Evolutionary conservation across 2,329 filamentous ascomycete genomes (phyloP).

Genomic region (Sphaceloma murrayae): DNA sequence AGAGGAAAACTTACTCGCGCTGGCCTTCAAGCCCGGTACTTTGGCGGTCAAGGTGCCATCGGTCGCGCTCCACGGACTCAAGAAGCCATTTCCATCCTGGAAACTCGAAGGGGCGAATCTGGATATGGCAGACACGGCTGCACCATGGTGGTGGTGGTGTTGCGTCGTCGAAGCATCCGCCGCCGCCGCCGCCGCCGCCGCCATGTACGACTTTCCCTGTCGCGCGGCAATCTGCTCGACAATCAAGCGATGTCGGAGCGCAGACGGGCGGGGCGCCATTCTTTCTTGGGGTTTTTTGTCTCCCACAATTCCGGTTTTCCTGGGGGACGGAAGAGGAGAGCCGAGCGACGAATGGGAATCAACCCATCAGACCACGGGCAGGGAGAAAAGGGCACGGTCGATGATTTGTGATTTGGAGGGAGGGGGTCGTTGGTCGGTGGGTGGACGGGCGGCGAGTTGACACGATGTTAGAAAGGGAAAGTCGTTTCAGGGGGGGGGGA

Average conservation of each 20-base stretch:
- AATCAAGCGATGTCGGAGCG: constrained; percentile 17
- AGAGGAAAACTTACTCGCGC: constrained; percentile 4
- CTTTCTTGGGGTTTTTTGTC: constrained; percentile 8
- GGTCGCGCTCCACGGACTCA: constrained; percentile 2
- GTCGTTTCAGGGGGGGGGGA: no score
- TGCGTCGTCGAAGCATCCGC: not conserved
- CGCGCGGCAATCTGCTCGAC: constrained; percentile 16
- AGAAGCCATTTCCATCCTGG: constrained; percentile 10
- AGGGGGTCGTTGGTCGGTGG: no score
- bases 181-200: not conserved
- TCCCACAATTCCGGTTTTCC: no score
- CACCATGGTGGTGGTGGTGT: no score
- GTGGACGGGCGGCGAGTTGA: no score
- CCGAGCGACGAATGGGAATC: constrained; percentile 12
- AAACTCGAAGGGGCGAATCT: not conserved
- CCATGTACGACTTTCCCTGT: constrained; percentile 5
- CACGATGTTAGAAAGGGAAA: no score
- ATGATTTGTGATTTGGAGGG: no score
- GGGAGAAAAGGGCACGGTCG: no score
- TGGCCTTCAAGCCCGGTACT: constrained; percentile 8
- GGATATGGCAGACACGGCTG: constrained; percentile 10
- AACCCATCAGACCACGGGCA: constrained; percentile 5
- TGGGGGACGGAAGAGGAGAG: no score
- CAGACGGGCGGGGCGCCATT: constrained; percentile 17
- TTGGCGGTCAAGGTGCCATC: constrained; percentile 8